Percentiles rank a stretch among this genome's conserved stretches.
Conservation (phyloP, 805 yeast genomes). For the Dipodascopsis uninucleata region DNA sequence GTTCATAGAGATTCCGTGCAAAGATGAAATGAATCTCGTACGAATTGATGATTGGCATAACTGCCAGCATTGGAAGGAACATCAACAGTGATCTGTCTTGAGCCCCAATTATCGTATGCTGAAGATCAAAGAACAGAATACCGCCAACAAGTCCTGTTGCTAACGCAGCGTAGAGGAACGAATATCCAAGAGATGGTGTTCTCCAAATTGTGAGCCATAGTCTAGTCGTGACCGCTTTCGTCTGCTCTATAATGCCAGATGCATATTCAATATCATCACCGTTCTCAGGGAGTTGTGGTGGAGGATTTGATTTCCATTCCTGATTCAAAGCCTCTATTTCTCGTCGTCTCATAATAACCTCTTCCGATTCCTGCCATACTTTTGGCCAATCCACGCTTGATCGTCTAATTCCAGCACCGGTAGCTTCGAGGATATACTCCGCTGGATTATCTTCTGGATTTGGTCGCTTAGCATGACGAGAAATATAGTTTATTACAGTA, state of each 20-base stretch:
- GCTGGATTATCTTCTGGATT: constrained; percentile 77
- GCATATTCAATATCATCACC: constrained; percentile 7
- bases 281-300: constrained; percentile 25
- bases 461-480: constrained; percentile 55
- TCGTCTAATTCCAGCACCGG: constrained; percentile 39
- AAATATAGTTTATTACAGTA: constrained; percentile 62
- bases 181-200: constrained; percentile 49
- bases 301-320: constrained; percentile 59
- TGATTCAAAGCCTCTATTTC: constrained; percentile 53
- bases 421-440: constrained; percentile 80
- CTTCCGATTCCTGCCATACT: constrained; percentile 84
- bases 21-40: constrained; percentile 47
- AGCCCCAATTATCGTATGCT: constrained; percentile 56
- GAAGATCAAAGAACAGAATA: constrained; percentile 53
- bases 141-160: constrained; percentile 34
- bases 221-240: constrained; percentile 47
- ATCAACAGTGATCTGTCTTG: constrained; percentile 57
- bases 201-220: constrained; percentile 62
- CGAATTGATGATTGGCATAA: constrained; percentile 7
- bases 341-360: constrained; percentile 53
- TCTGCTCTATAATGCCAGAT: constrained; percentile 39
- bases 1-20: constrained; percentile 65
- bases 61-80: constrained; percentile 5
- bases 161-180: constrained; percentile 4
- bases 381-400: constrained; percentile 40